phyloP scores from a whole-genome alignment of 163 green algal genomes.

The Scenedesmus sp. region DNA sequence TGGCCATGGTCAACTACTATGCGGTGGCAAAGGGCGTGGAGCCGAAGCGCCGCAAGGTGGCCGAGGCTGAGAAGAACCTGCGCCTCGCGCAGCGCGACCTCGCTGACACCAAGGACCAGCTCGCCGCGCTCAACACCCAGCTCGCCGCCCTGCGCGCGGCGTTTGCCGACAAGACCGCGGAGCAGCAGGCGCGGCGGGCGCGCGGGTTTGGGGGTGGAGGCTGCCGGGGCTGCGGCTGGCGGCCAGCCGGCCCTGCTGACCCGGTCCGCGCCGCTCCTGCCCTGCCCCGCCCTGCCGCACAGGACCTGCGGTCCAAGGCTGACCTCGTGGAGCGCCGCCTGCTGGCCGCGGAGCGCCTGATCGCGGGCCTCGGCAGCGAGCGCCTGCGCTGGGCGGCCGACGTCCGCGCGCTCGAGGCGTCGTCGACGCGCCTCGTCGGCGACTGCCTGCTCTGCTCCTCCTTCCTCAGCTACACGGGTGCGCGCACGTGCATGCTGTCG shows the following conservation, averaged over 20 bases:
- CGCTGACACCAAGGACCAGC: constrained; percentile 73
- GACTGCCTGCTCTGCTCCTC: constrained; percentile 87
- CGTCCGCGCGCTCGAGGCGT: constrained; percentile 65
- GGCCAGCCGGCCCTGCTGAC: too few relatives aligned
- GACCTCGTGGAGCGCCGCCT: constrained; percentile 87
- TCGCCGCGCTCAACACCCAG: constrained; percentile 71
- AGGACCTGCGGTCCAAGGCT: constrained; percentile 80
- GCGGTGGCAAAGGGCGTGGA: constrained; percentile 84
- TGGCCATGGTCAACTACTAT: constrained; percentile 95
- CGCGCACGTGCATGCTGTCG: not conserved
- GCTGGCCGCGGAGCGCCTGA: constrained; percentile 81
- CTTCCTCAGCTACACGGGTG: constrained; percentile 86
- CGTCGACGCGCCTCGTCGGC: constrained; percentile 71
- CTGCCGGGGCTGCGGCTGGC: constrained; percentile 9
- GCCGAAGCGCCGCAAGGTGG: constrained; percentile 89
- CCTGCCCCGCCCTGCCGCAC: not conserved
- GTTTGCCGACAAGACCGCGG: constrained; percentile 84
- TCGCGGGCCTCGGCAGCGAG: constrained; percentile 84
- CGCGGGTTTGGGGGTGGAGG: not conserved
- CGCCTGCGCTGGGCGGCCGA: constrained; percentile 80
- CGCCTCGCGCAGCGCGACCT: constrained; percentile 82
- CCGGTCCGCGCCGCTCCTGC: too few relatives aligned
- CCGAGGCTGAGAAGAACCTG: constrained; percentile 84
- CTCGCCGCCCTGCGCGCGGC: constrained; percentile 70
- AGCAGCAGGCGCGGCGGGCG: constrained; percentile 81